A percentile compares a stretch with the other conserved stretches of the same genome.
Conservation (phyloP, 2,329 filamentous ascomycete species). For the Nothophaeocryptopus gaeumannii region DNA sequence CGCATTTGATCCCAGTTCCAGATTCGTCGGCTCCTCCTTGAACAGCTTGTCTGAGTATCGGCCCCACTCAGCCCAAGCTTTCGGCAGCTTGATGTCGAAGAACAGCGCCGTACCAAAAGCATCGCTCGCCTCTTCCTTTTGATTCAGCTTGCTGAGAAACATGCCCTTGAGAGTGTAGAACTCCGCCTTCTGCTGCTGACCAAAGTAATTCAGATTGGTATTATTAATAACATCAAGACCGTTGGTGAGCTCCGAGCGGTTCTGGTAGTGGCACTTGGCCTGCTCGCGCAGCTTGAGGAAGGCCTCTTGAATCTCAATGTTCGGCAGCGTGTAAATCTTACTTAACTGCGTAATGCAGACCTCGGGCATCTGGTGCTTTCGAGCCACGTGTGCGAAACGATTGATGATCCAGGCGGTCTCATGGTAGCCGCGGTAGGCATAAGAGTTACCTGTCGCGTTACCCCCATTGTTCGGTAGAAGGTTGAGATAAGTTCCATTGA, state of each 20-base stretch:
- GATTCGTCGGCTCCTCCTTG: conserved; percentile 80
- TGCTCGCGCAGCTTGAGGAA: conserved; percentile 98
- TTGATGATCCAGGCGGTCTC: conserved; percentile 99
- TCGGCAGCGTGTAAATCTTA: conserved; percentile 96
- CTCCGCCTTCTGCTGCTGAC: conserved; percentile 90
- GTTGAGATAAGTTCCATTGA: conserved; percentile 88
- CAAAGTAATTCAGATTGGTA: conserved; percentile 98
- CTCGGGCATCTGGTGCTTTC: conserved; percentile 93
- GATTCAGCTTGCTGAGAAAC: conserved; percentile 92
- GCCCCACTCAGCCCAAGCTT: conserved; percentile 99
- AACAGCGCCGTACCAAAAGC: conserved; percentile 94
- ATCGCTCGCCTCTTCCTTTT: conserved; percentile 86
- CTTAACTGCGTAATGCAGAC: conserved; percentile 97
- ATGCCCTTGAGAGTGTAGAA: conserved; percentile 99
- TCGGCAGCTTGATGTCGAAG: conserved; percentile 91
- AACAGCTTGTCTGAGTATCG: conserved; percentile 97
- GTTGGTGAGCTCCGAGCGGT: conserved; percentile 83
- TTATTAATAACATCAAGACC: conserved; percentile 99
- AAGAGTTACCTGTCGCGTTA: conserved; percentile 84
- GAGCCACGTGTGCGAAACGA: conserved; percentile 92
- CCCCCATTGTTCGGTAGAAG: conserved; percentile 73
- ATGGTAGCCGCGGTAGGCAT: conserved; percentile 94
- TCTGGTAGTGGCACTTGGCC: conserved; percentile 98
- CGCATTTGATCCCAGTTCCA: conserved; percentile 83
- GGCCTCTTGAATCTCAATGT: conserved; percentile 98